Percentiles rank a stretch among this genome's conserved stretches.
Conservation (phyloP, 108 stramenopile genomes). For the Pseudonitzschia delicatissima region DNA sequence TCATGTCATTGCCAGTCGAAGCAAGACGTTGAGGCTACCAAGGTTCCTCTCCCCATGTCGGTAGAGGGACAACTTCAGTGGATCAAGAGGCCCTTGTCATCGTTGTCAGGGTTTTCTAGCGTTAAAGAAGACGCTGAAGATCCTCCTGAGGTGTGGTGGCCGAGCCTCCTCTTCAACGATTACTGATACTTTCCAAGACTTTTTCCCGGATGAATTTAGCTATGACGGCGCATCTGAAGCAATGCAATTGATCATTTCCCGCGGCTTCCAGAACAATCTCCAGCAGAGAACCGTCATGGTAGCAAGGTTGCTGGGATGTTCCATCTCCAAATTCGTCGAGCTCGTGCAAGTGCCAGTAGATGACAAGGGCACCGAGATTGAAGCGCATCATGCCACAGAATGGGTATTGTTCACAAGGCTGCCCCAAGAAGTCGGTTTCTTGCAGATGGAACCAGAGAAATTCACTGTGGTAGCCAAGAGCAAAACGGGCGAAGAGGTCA, state of each 20-base stretch:
- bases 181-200: slow-evolving; percentile 9
- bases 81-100: not conserved
- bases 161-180: slow-evolving; percentile 4
- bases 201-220: not conserved
- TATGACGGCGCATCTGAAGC: not conserved
- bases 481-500: not conserved
- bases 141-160: slow-evolving; percentile 1
- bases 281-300: not conserved
- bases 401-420: not conserved
- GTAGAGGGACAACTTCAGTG: slow-evolving; percentile 7
- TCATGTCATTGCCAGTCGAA: no score
- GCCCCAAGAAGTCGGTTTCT: not conserved
- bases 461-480: not conserved
- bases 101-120: not conserved
- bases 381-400: slow-evolving; percentile 4
- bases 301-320: slow-evolving; percentile 1
- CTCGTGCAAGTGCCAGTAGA: not conserved
- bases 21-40: not conserved
- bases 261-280: not conserved
- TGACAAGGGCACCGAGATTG: not conserved
- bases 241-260: not conserved
- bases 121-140: not conserved
- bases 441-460: slow-evolving; percentile 2
- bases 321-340: not conserved
- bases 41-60: not conserved